These are phyloP conservation scores for Melocanna baccifera DNA, from an alignment of 176 grass and related monocot genomes.

Conservation along the genomic window DNA sequence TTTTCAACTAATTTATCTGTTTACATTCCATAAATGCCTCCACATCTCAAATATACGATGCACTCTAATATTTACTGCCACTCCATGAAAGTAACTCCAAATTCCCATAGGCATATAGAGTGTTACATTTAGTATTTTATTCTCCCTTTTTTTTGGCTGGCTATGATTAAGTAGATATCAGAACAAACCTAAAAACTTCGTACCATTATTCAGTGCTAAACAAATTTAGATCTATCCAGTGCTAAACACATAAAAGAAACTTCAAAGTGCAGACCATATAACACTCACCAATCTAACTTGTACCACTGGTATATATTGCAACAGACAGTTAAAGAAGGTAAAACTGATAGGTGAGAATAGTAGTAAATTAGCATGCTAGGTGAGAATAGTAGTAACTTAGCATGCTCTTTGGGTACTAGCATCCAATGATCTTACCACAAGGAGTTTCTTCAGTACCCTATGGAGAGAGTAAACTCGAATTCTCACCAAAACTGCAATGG, in stretches of 20 bases:
- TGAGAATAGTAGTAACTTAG: not conserved
- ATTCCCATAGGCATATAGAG: too few species aligned
- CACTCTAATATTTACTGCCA: too few species aligned
- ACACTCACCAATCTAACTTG: not conserved
- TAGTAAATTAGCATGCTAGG: conserved; percentile 2
- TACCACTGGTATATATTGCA: conserved; percentile 3
- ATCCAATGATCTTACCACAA: not conserved
- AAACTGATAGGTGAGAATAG: not conserved
- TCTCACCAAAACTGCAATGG: not conserved
- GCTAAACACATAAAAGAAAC: not conserved
- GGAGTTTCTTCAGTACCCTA: conserved; percentile 5
- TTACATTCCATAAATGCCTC: too few species aligned
- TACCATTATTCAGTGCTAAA: too few species aligned
- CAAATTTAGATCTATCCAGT: too few species aligned
- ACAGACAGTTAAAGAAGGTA: not conserved
- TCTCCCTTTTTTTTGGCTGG: too few species aligned
- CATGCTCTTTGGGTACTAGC: not conserved
- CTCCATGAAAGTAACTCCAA: too few species aligned
- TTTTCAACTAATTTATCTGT: too few species aligned
- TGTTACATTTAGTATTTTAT: too few species aligned
- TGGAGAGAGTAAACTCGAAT: not conserved
- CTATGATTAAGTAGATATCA: too few species aligned
- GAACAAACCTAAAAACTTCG: too few species aligned
- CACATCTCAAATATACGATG: too few species aligned
- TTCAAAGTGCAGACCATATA: not conserved